phyloP scores from a whole-genome alignment of 169 alveolate species.

The Cyclospora cayetanensis region DNA sequence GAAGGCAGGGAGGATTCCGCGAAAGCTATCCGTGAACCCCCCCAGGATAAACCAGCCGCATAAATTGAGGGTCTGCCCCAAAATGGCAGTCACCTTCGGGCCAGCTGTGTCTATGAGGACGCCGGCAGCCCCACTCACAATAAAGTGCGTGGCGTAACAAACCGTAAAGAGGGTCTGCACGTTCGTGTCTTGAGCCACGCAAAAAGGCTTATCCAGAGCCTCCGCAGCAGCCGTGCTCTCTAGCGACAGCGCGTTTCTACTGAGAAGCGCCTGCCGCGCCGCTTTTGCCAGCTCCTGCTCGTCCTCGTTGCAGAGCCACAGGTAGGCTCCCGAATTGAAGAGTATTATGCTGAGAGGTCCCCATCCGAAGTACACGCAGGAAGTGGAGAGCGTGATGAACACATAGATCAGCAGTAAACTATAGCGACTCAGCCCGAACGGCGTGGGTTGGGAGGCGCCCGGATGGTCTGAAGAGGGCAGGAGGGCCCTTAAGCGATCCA shows the following conservation, averaged over 20 bases:
- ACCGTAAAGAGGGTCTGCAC: not conserved
- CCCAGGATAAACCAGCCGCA: not conserved
- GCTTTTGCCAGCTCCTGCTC: too few relatives aligned
- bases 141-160: not conserved
- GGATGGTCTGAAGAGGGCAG: slow-evolving; percentile 34
- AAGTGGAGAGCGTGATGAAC: not conserved
- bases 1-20: not conserved
- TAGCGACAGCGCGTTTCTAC: too few relatives aligned
- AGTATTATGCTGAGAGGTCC: slow-evolving; percentile 31
- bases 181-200: slow-evolving; percentile 50
- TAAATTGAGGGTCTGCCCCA: not conserved
- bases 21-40: not conserved
- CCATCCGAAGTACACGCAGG: slow-evolving; percentile 61
- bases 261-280: slow-evolving; percentile 19
- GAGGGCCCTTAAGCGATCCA: too few relatives aligned
- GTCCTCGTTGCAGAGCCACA: slow-evolving; percentile 53
- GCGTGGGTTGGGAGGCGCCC: slow-evolving; percentile 58
- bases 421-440: slow-evolving; percentile 39
- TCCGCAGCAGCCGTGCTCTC: too few relatives aligned
- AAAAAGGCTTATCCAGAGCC: too few relatives aligned
- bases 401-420: not conserved
- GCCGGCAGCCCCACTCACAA: not conserved
- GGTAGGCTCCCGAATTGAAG: slow-evolving; percentile 7
- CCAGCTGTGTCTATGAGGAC: not conserved
- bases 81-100: not conserved